Evolutionary conservation across 179 eudicot genomes (phyloP).

Genomic region (Pouteria campechiana): DNA sequence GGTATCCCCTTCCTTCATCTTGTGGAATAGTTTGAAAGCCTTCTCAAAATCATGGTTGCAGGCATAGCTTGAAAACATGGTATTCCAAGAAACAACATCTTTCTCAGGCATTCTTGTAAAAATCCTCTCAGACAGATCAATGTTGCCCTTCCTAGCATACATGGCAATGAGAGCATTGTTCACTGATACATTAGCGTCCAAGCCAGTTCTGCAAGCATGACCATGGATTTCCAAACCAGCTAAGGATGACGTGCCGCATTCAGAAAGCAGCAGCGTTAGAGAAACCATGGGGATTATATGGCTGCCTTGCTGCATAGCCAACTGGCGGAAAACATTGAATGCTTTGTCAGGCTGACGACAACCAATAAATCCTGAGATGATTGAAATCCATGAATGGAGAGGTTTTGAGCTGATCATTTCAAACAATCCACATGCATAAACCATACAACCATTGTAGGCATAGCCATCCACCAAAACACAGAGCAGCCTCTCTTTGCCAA

Average conservation of each 20-base stretch:
- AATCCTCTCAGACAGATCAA: conserved; percentile 2
- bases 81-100: conserved; percentile 10
- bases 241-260: conserved; percentile 6
- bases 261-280: conserved; percentile 5
- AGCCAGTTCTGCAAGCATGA: conserved; percentile 6
- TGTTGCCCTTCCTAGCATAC: conserved; percentile 15
- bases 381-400: conserved; percentile 14
- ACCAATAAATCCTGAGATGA: conserved; percentile 6
- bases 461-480: too few relatives aligned
- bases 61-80: conserved; percentile 12
- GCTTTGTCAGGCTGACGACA: conserved; percentile 5
- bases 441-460: conserved; percentile 10
- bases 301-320: conserved; percentile 1
- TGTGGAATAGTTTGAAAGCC: conserved; percentile 10
- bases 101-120: conserved; percentile 7
- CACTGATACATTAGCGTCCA: conserved; percentile 1
- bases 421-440: conserved; percentile 13
- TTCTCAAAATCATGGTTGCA: conserved; percentile 5
- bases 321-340: conserved; percentile 5
- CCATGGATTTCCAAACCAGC: conserved; percentile 8
- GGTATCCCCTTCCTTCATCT: conserved; percentile 7
- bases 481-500: too few relatives aligned
- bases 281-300: conserved; percentile 1
- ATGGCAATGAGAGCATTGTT: conserved; percentile 11
- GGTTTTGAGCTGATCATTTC: background rate